Base-by-base conservation (phyloP, 2,329 filamentous ascomycete genomes). In the Diaporthe eres region DNA sequence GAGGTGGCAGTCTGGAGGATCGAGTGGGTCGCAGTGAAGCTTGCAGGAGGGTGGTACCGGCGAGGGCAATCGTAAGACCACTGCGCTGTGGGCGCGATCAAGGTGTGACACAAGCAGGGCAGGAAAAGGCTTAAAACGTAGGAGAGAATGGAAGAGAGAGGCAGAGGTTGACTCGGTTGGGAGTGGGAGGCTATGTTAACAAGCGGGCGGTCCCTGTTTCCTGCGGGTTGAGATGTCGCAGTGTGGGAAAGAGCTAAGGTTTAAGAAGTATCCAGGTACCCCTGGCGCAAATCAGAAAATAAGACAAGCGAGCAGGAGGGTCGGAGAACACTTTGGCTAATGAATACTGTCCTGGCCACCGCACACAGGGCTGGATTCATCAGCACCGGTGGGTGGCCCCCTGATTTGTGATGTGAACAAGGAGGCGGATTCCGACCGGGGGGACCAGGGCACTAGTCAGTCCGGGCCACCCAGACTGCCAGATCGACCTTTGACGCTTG, bases 1-100 rank as follows among this genome's bases (percentile, higher is more conserved):
- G 63, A 55, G 34, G 37, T 28, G 34, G 31, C 34, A 55, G 65
- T 37, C 22, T 53, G 47, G 49, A 55, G 49, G 65, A 70, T 70
- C n/a, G 65, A 55, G 15, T 31, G 9, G 49, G 58, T 65, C 49
- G 39, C 8, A 25, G 49, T 19, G 34, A 60, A 75, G 60, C 42
- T 17, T 60, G 63, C 47, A 65, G 75, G 74, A 73, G 63, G 55
- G 72, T 68, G 55, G 72, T 34, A 74, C 31, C 2, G n/a, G 71
- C 39, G 68, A 47, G 53, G 60, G 49, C 51, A 49, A 68, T 65
- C 44, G 55, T 55, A 28, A 25, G 61, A 70, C 49, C 47, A 47
- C n/a, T 55, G 74, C 42, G 42, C 51, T 22, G 51, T 44, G 58
- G 49, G 74, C 61, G 39, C 15, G 44, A 34, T 22, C 53, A 28